A percentile compares a stretch with the other conserved stretches of the same genome.
These are phyloP conservation scores for Aspergillus candidus DNA, from an alignment of 2,329 filamentous ascomycete genomes.

Conservation along the genomic window DNA sequence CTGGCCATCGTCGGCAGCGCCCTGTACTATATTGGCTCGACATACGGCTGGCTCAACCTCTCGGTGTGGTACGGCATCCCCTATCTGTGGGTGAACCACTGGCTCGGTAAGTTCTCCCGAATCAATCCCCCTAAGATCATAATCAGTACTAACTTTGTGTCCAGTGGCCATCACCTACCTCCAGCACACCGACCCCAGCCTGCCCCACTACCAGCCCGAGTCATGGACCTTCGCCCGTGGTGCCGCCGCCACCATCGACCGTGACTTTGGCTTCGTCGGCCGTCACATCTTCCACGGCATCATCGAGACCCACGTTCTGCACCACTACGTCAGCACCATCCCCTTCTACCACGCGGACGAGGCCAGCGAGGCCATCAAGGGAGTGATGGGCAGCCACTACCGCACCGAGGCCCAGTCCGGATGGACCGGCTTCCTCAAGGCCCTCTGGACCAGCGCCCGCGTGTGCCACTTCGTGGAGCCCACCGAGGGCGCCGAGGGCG, in stretches of 20 bases:
- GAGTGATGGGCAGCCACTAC: slow-evolving; percentile 94
- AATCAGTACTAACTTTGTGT: slow-evolving; percentile 13
- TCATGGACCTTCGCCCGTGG: slow-evolving; percentile 92
- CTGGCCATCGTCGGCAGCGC: slow-evolving; percentile 56
- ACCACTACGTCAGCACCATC: slow-evolving; percentile 95
- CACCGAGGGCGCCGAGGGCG: slow-evolving; percentile 69
- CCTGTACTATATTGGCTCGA: slow-evolving; percentile 65
- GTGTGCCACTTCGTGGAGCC: slow-evolving; percentile 98
- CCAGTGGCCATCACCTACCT: slow-evolving; percentile 93
- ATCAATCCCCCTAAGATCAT: background rate
- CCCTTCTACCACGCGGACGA: slow-evolving; percentile 97
- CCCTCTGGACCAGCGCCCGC: slow-evolving; percentile 73
- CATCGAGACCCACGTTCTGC: slow-evolving; percentile 94
- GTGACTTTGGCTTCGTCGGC: slow-evolving; percentile 94
- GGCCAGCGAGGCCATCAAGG: slow-evolving; percentile 88
- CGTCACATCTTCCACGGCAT: slow-evolving; percentile 89
- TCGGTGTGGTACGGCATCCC: slow-evolving; percentile 91
- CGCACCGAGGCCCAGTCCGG: slow-evolving; percentile 73
- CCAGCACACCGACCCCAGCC: slow-evolving; percentile 90
- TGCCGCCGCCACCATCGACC: slow-evolving; percentile 91
- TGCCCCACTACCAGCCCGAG: slow-evolving; percentile 82
- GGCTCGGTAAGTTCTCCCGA: slow-evolving; percentile 69
- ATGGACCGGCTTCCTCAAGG: slow-evolving; percentile 72
- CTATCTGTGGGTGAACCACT: slow-evolving; percentile 98
- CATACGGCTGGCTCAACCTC: slow-evolving; percentile 78